These are phyloP conservation scores for Auricularia auricula-judae DNA, from an alignment of 768 basidiomycete genomes.

Conservation along the genomic window DNA sequence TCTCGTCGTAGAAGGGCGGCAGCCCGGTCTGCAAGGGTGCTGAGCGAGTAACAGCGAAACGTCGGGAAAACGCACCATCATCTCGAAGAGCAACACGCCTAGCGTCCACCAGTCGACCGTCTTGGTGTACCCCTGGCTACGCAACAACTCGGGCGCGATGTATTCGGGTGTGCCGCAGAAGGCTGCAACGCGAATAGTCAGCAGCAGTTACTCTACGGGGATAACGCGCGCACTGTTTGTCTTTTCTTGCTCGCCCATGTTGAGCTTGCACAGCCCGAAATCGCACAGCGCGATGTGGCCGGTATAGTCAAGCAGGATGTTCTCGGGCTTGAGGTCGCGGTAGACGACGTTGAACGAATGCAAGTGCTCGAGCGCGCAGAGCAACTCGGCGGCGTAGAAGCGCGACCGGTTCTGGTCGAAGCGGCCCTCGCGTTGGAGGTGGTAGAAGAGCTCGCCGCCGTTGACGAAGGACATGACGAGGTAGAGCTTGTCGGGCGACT, in stretches of 20 bases:
- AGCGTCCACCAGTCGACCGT: constrained; percentile 99
- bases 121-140: constrained; percentile 94
- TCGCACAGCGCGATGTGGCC: constrained; percentile 98
- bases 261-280: constrained; percentile 91
- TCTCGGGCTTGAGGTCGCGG: constrained; percentile 95
- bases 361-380: constrained; percentile 90
- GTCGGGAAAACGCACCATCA: constrained; percentile 54
- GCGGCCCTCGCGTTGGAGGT: constrained; percentile 90
- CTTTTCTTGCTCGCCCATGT: constrained; percentile 96
- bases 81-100: constrained; percentile 92
- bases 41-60: constrained; percentile 3
- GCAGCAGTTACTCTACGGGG: constrained; percentile 1
- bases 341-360: constrained; percentile 98
- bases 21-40: constrained; percentile 62
- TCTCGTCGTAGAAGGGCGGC: constrained; percentile 98
- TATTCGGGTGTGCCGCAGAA: constrained; percentile 99
- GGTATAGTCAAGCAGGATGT: constrained; percentile 93
- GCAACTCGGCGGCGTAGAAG: constrained; percentile 95
- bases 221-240: constrained; percentile 66
- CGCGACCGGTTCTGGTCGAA: constrained; percentile 90
- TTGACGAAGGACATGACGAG: constrained; percentile 98
- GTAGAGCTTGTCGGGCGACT: constrained; percentile 94
- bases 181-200: constrained; percentile 30
- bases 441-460: constrained; percentile 96
- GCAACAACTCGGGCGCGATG: constrained; percentile 93